Evolutionary conservation across 208 protist species (phyloP).

Genomic region (Wallacemonas sp.): DNA sequence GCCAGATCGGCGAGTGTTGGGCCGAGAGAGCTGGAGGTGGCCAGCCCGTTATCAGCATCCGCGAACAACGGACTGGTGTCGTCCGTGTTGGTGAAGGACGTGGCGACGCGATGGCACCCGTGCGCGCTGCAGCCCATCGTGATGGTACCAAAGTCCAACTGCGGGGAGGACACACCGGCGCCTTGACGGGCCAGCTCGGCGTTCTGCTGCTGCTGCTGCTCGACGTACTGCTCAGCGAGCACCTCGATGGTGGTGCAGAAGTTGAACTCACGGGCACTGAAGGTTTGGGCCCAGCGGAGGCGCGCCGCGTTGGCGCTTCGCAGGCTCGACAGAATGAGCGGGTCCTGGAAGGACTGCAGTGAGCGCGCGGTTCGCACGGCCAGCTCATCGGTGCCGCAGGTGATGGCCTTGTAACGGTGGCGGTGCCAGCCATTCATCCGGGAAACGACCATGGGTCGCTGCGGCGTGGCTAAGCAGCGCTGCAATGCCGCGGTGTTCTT

Average conservation of each 20-base stretch:
- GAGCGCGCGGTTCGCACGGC: constrained; percentile 73
- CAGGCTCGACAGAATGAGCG: constrained; percentile 42
- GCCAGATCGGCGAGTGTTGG: not conserved
- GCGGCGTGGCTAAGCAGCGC: constrained; percentile 50
- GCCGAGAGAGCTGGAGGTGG: not conserved
- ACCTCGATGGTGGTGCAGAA: constrained; percentile 33
- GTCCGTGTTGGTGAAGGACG: constrained; percentile 17
- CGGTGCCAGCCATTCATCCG: constrained; percentile 31
- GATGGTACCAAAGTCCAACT: not conserved
- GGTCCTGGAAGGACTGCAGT: constrained; percentile 55
- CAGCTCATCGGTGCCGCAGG: constrained; percentile 46
- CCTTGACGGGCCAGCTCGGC: not conserved
- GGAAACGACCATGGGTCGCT: constrained; percentile 50
- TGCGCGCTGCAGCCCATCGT: constrained; percentile 2
- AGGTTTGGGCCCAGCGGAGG: constrained; percentile 50
- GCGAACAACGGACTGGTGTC: constrained; percentile 19
- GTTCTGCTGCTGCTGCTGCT: constrained; percentile 32
- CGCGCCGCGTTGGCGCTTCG: constrained; percentile 42
- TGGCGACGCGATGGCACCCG: not conserved
- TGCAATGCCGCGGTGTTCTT: constrained; percentile 16
- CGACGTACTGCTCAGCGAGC: constrained; percentile 41
- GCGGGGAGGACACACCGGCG: not conserved
- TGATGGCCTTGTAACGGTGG: constrained; percentile 29
- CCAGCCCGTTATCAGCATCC: constrained; percentile 21
- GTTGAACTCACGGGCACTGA: constrained; percentile 78